Evolutionary conservation across 1,139 yeast species (phyloP).

Genomic region (Casaregolazyma lundiana): DNA sequence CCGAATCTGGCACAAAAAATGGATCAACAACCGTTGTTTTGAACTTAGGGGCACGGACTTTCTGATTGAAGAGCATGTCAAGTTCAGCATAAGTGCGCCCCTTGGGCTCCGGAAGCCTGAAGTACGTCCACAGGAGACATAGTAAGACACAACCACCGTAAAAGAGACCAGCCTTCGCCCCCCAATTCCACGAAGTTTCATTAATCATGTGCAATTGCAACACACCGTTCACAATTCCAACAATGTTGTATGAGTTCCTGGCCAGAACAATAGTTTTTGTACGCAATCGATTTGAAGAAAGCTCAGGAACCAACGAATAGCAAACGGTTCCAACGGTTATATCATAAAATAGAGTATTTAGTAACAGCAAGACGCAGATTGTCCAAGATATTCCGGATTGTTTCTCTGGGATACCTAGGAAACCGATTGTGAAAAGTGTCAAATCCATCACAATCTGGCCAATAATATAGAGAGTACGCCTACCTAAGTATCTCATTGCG

Average conservation of each 20-base stretch:
- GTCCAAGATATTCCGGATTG: slow-evolving; percentile 16
- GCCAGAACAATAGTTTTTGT: slow-evolving; percentile 52
- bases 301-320: slow-evolving; percentile 52
- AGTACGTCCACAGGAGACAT: slow-evolving; percentile 38
- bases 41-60: slow-evolving; percentile 45
- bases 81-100: slow-evolving; percentile 56
- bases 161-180: slow-evolving; percentile 54
- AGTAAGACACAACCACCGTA: slow-evolving; percentile 47
- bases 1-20: too few species aligned
- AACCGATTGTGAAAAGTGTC: slow-evolving; percentile 34
- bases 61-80: slow-evolving; percentile 34
- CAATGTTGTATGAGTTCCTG: slow-evolving; percentile 40
- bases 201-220: slow-evolving; percentile 55
- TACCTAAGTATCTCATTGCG: slow-evolving; percentile 42
- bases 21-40: slow-evolving; percentile 30
- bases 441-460: slow-evolving; percentile 39
- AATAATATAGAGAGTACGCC: slow-evolving; percentile 43
- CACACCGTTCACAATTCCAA: slow-evolving; percentile 41
- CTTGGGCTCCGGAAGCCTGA: slow-evolving; percentile 54
- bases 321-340: slow-evolving; percentile 52
- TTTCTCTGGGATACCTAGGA: slow-evolving; percentile 11
- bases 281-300: slow-evolving; percentile 50
- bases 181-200: slow-evolving; percentile 52
- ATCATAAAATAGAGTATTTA: slow-evolving; percentile 40
- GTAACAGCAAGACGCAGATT: slow-evolving; percentile 17